phyloP scores from a whole-genome alignment of 345 rosid species.

The Lenwebbia sp. region DNA sequence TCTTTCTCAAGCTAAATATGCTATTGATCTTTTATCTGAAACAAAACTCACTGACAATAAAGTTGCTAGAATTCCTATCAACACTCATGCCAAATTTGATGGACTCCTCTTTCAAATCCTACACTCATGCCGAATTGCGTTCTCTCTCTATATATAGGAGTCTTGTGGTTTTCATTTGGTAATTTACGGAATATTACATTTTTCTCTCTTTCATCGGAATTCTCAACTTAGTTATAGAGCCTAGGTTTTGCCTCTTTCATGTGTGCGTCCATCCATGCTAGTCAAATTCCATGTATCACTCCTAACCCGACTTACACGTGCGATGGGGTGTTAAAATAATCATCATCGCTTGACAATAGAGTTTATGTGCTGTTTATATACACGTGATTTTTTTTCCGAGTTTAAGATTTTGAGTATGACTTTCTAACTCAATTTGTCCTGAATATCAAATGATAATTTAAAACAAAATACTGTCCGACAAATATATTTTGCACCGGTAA shows the following conservation, averaged over 20 bases:
- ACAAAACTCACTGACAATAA: background rate
- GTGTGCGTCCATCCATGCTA: too few relatives aligned
- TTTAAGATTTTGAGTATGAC: accelerated
- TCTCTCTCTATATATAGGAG: too few relatives aligned
- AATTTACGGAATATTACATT: too few relatives aligned
- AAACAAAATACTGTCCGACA: background rate
- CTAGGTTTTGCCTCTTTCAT: too few relatives aligned
- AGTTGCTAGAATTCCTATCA: background rate
- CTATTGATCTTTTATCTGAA: background rate
- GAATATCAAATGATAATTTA: background rate
- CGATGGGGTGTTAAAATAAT: too few relatives aligned
- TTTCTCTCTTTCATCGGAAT: too few relatives aligned
- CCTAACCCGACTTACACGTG: too few relatives aligned
- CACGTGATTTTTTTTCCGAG: background rate
- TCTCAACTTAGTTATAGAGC: too few relatives aligned
- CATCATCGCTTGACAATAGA: too few relatives aligned
- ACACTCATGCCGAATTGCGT: background rate
- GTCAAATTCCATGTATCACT: too few relatives aligned
- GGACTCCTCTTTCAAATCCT: background rate
- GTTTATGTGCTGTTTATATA: too few relatives aligned
- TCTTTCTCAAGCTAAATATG: background rate
- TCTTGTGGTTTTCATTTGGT: too few relatives aligned
- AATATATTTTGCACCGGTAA: background rate
- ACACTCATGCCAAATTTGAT: background rate
- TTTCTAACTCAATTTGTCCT: background rate